Evolutionary conservation across 371 early-diverging fungal species (phyloP), one percentile per base, ranked within the genome.

Genomic region (Actinomortierella wolfii): DNA sequence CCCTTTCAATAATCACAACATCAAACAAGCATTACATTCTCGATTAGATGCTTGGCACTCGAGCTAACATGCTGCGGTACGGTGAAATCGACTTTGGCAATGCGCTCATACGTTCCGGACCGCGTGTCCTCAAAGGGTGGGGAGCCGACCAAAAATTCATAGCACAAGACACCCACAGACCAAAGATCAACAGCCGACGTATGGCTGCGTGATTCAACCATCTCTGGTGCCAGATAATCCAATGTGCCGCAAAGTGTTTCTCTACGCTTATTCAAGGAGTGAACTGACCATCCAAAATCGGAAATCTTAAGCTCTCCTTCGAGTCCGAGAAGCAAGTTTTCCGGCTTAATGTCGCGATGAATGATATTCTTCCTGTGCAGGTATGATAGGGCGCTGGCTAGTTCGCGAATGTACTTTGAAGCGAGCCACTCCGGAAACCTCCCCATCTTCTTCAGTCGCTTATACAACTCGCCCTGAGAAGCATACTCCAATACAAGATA

Each of bases 211-310:
- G 95, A 94, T 55, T 93, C 93, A 25, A 96, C 92, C 86, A 99
- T 97, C 82, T 96, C 97, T 41, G 92, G 95, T 4, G 96, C 93
- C 74, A 99, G 76, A 75, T 99, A 99, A 78, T 99, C 99, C 61
- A 97, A 73, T 2, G 99, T 99, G 3, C 99, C 99, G 68, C 99
- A 99, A 43, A 98, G 65, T 0, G 99, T 99, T 41, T 81, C 80
- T 59, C 97, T 83, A 70, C 94, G 85, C 18, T 86, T 83, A 29
- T 89, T 87, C 25, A 92, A 94, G 55, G 98, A 93, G 67, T 95
- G 95, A 3, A 99, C 98, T 4, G 96, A 92, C 99, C 99, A 99
- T 2, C 99, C 99, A 86, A 99, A 99, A 78, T 99, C 99, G 15
- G 95, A 93, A 53, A 99, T 89, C 76, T 98, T 98, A 26, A 99